Evolutionary conservation across 306 rosid species (phyloP), one percentile per base, ranked within the genome.

Genomic region (Mimosa bimucronata): DNA sequence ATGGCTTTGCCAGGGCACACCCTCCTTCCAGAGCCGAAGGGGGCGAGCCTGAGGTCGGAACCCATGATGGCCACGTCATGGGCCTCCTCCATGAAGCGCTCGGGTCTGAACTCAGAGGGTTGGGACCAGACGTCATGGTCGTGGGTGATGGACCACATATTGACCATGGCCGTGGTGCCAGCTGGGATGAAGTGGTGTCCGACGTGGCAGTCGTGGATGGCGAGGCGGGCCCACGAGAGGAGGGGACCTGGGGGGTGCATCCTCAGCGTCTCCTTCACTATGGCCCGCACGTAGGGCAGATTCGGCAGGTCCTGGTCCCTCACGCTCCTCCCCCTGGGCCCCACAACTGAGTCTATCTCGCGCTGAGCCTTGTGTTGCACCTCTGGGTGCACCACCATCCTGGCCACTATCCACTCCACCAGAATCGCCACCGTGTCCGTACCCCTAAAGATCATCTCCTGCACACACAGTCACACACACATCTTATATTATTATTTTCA

Each of bases 391-490:
- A 93, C 44, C 28, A 90, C 84, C 94, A 93, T 93, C 74, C 98
- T 81, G 0, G 97, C 94, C 7, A 93, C 76, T 26, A 93, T 91
- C 98, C 98, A 93, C 25, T 93, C 98, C 0, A 93, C 50, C 19
- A 93, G 94, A 46, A 93, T 91, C 29, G 94, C 97, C 64, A 93
- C 97, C 12, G 98, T 90, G 42, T 93, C 98, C 0, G 98, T 93
- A 13, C 98, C 98, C 72, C 98, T 86, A 41, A 93, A 93, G 4
- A 93, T 90, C 98, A 93, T 91, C 78, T 93, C 97, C 98, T 93
- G 86, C 15, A 29, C 57, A 29, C 7, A 50, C 1, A 34, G 3
- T 0, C 38, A 34, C 38, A 34, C 38, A 34, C 38, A 6, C 5
- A 1, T 1, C 5, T 34, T 34, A 34, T 6, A 34, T 34, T 34